Conservation (phyloP, 805 yeast species). For the Saturnispora serradocipensis region DNA sequence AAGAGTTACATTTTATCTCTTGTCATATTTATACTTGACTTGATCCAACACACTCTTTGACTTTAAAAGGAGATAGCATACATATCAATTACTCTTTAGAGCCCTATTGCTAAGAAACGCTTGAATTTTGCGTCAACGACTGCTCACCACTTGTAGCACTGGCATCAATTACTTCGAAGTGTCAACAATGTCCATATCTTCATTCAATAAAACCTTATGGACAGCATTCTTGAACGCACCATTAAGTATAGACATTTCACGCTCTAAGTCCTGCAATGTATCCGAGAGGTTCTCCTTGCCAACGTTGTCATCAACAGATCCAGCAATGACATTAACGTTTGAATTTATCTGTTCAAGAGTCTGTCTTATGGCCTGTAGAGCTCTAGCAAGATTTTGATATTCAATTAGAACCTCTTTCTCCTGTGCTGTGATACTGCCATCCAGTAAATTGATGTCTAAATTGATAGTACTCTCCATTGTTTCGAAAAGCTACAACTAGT, state of each 20-base stretch:
- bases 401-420: slow-evolving; percentile 1
- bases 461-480: background rate
- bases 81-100: too few relatives aligned
- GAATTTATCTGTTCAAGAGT: slow-evolving; percentile 1
- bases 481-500: background rate
- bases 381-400: slow-evolving; percentile 1
- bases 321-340: slow-evolving; percentile 3
- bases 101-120: too few relatives aligned
- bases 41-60: too few relatives aligned
- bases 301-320: background rate
- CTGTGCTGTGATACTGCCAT: background rate
- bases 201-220: slow-evolving; percentile 6
- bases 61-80: too few relatives aligned
- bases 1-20: too few relatives aligned
- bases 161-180: background rate
- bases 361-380: background rate
- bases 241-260: background rate
- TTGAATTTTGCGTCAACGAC: too few relatives aligned
- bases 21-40: too few relatives aligned
- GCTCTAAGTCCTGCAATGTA: background rate
- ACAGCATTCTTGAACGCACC: slow-evolving; percentile 7
- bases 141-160: background rate
- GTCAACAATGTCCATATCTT: slow-evolving; percentile 2
- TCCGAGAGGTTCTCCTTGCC: background rate
- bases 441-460: background rate